phyloP scores from a whole-genome alignment of 805 yeast species.

The Clavispora carvajalis region DNA sequence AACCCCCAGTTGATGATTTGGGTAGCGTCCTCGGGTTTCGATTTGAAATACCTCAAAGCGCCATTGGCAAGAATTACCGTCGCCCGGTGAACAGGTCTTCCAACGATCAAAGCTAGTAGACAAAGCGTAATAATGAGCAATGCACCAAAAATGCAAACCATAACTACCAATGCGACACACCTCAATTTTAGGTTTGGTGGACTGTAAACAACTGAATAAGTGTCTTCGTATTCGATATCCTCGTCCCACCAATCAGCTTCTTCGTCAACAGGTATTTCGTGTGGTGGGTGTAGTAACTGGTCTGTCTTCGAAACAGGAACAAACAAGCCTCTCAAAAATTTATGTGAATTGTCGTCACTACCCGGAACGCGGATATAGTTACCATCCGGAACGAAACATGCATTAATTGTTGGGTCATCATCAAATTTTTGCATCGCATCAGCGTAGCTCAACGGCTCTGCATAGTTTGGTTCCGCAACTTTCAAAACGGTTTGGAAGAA shows the following conservation, averaged over 20 bases:
- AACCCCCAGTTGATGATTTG: slow-evolving; percentile 4
- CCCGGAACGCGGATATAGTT: slow-evolving; percentile 81
- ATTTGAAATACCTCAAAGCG: neutral
- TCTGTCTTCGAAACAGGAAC: slow-evolving; percentile 81
- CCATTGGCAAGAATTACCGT: neutral
- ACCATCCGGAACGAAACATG: slow-evolving; percentile 78
- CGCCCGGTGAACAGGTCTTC: slow-evolving; percentile 14
- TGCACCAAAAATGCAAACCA: slow-evolving; percentile 45
- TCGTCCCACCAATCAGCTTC: slow-evolving; percentile 34
- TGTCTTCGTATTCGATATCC: slow-evolving; percentile 29
- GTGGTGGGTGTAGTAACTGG: slow-evolving; percentile 36
- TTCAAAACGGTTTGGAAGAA: slow-evolving; percentile 39
- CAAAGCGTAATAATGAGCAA: slow-evolving; percentile 20
- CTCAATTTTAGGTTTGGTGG: slow-evolving; percentile 74
- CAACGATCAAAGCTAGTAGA: slow-evolving; percentile 23
- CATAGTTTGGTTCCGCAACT: slow-evolving; percentile 46
- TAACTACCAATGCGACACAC: slow-evolving; percentile 42
- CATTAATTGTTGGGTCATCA: slow-evolving; percentile 35
- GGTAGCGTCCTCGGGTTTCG: neutral
- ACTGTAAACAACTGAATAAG: slow-evolving; percentile 73
- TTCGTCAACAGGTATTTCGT: slow-evolving; percentile 6
- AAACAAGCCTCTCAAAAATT: slow-evolving; percentile 61
- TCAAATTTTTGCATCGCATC: slow-evolving; percentile 43
- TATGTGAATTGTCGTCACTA: slow-evolving; percentile 67
- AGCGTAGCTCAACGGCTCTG: slow-evolving; percentile 47